phyloP scores from a whole-genome alignment of 202 grass and related monocot species.

The Dendrocalamus latiflorus region DNA sequence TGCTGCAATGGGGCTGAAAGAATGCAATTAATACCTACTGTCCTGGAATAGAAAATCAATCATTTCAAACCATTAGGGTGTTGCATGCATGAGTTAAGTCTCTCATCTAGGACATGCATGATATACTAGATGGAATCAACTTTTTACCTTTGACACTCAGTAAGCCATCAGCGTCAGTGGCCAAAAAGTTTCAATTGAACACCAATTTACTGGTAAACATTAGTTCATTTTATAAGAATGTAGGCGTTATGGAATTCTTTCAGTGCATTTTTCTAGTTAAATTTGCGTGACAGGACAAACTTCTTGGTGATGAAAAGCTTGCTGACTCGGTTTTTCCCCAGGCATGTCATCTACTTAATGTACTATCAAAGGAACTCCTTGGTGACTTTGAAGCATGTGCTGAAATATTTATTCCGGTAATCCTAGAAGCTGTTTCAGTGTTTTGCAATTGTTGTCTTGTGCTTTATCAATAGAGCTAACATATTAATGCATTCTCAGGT shows the following conservation, averaged over 20 bases:
- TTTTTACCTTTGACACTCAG: background rate
- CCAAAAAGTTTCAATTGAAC: background rate
- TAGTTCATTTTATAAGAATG: background rate
- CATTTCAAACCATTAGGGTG: background rate
- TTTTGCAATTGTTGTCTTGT: slow-evolving; percentile 9
- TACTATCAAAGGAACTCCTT: slow-evolving; percentile 83
- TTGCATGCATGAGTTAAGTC: background rate
- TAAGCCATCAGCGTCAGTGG: background rate
- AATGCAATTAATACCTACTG: background rate
- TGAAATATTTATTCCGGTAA: slow-evolving; percentile 93
- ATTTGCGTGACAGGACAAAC: background rate
- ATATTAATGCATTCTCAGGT: slow-evolving; percentile 40
- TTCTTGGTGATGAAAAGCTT: slow-evolving; percentile 13
- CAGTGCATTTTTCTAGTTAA: slow-evolving; percentile 1
- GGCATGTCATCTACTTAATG: slow-evolving; percentile 78
- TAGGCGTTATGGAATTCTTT: background rate
- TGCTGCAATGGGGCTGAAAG: background rate
- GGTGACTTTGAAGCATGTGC: slow-evolving; percentile 80
- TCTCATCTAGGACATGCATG: background rate
- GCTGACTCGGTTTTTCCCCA: slow-evolving; percentile 28
- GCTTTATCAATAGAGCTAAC: slow-evolving; percentile 26
- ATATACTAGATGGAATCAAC: slow-evolving; percentile 2
- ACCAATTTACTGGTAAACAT: slow-evolving; percentile 5
- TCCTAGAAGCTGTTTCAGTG: slow-evolving; percentile 27
- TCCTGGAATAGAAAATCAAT: background rate